phyloP scores from a whole-genome alignment of 257 asterid species.

The Galeopsis tetrahit region DNA sequence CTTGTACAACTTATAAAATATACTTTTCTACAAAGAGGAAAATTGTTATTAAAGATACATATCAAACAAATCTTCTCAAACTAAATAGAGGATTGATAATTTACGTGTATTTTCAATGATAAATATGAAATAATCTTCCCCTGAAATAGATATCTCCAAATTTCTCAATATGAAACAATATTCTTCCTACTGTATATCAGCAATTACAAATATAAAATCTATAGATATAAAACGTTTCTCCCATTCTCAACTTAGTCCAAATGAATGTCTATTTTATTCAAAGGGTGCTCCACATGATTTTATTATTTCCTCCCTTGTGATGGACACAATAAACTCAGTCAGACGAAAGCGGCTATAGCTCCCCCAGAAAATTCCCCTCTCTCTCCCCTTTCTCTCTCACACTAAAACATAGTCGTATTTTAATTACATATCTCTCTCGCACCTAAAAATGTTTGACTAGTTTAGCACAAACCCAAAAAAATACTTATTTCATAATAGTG shows the following conservation, averaged over 20 bases:
- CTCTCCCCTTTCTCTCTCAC: neutral
- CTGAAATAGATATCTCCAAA: neutral
- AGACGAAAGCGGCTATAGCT: slow-evolving; percentile 37
- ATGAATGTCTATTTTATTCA: no score
- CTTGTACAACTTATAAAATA: no score
- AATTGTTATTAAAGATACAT: no score
- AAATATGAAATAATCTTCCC: no score
- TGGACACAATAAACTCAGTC: slow-evolving; percentile 34
- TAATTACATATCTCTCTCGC: neutral
- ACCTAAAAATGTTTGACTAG: slow-evolving; percentile 40
- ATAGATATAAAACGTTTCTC: neutral
- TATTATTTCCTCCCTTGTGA: neutral
- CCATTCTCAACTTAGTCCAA: neutral
- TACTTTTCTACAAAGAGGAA: no score
- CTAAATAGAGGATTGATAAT: no score
- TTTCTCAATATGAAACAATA: neutral
- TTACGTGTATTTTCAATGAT: no score
- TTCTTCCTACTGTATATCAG: no score
- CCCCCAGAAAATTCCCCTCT: neutral
- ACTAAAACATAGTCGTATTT: slow-evolving; percentile 12
- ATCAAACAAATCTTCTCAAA: no score
- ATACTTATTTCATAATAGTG: no score
- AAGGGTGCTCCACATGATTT: neutral
- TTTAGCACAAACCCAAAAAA: slow-evolving; percentile 23
- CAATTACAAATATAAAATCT: neutral